These are phyloP conservation scores for Striga asiatica DNA, from an alignment of 257 asterid species.

Conservation along the genomic window DNA sequence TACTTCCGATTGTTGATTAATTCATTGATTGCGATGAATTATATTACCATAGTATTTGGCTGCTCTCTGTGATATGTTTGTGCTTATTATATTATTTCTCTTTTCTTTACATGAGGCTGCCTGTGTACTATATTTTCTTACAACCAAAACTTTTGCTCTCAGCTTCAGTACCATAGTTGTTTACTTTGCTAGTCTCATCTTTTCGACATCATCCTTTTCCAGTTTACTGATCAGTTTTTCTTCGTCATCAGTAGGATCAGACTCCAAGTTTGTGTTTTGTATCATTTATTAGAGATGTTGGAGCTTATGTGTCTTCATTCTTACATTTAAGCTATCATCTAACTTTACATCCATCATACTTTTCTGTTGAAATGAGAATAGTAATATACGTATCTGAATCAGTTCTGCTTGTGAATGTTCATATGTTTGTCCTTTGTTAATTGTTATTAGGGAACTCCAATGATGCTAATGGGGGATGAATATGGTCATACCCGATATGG, in stretches of 20 bases:
- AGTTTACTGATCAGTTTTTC: neutral
- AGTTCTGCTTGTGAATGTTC: neutral
- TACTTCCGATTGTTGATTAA: neutral
- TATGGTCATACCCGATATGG: constrained; percentile 92
- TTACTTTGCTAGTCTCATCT: neutral
- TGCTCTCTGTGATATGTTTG: neutral
- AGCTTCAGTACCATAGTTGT: neutral
- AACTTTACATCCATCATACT: neutral
- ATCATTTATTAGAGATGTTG: neutral
- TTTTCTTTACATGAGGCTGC: neutral
- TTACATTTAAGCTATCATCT: neutral
- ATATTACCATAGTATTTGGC: neutral
- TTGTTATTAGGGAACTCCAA: constrained; percentile 74
- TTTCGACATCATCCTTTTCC: neutral
- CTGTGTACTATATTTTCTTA: neutral
- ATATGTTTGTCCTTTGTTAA: constrained; percentile 5
- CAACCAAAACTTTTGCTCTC: neutral
- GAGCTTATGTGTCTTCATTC: neutral
- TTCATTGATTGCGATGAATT: neutral
- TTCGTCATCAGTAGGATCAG: too few species aligned
- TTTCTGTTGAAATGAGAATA: constrained; percentile 5
- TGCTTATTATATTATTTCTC: neutral
- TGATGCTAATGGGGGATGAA: constrained; percentile 99
- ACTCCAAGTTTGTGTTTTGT: too few species aligned
- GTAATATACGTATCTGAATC: neutral